Percentiles rank a stretch among this genome's conserved stretches.
These are phyloP conservation scores for Leptographium wingfieldii DNA, from an alignment of 2,329 filamentous ascomycete genomes.

Conservation along the genomic window DNA sequence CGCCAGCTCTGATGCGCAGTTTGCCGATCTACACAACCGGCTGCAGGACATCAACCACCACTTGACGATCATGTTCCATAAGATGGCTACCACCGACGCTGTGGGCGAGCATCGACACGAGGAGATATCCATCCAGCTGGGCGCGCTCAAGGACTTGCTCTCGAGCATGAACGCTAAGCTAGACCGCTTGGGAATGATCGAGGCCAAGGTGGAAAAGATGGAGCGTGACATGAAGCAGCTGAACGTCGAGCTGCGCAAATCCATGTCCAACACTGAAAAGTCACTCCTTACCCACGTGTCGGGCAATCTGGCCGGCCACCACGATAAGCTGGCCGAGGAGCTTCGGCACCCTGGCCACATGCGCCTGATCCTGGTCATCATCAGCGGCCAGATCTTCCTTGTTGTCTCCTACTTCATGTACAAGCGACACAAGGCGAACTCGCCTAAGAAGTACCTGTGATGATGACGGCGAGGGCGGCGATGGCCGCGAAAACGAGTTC, in stretches of 20 bases:
- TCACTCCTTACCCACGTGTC: slow-evolving; percentile 38
- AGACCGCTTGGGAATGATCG: slow-evolving; percentile 26
- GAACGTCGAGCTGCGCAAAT: slow-evolving; percentile 39
- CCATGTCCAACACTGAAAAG: slow-evolving; percentile 37
- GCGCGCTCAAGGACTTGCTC: slow-evolving; percentile 33
- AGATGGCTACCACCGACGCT: slow-evolving; percentile 37
- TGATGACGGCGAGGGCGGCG: not conserved
- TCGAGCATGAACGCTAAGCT: slow-evolving; percentile 29
- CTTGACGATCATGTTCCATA: slow-evolving; percentile 47
- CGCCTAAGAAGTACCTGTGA: slow-evolving; percentile 86
- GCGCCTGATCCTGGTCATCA: slow-evolving; percentile 52
- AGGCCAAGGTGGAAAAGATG: slow-evolving; percentile 34
- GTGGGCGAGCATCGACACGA: slow-evolving; percentile 43
- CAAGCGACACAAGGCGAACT: slow-evolving; percentile 61
- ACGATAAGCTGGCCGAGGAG: slow-evolving; percentile 32
- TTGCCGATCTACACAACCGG: slow-evolving; percentile 74
- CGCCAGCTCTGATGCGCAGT: slow-evolving; percentile 47
- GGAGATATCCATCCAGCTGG: slow-evolving; percentile 36
- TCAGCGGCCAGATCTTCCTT: slow-evolving; percentile 62
- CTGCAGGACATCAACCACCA: slow-evolving; percentile 63
- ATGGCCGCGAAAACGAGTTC: not conserved
- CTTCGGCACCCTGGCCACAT: slow-evolving; percentile 37
- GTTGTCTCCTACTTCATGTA: slow-evolving; percentile 60
- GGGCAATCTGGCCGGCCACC: slow-evolving; percentile 24
- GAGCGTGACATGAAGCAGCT: slow-evolving; percentile 47